phyloP scores from a whole-genome alignment of 768 basidiomycete species.

The Hygrophorus pudorinus region DNA sequence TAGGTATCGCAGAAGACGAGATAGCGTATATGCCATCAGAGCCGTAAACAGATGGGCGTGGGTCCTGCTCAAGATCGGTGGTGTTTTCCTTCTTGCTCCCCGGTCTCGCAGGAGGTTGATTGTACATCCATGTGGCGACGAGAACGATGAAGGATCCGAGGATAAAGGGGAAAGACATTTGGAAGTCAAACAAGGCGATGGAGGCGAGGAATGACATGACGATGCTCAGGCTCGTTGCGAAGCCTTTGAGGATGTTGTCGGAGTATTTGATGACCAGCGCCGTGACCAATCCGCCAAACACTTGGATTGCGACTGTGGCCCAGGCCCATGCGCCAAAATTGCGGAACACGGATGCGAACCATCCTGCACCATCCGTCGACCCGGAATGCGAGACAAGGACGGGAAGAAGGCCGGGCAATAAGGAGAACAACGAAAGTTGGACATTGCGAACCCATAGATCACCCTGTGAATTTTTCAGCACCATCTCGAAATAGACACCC shows the following conservation, averaged over 20 bases:
- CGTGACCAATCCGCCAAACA: slow-evolving; percentile 85
- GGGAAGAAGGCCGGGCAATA: slow-evolving; percentile 81
- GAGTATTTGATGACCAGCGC: slow-evolving; percentile 93
- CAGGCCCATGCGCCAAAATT: slow-evolving; percentile 91
- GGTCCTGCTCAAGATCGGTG: too few species aligned
- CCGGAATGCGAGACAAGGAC: slow-evolving; percentile 40
- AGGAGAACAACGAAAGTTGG: slow-evolving; percentile 81
- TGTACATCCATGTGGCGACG: slow-evolving; percentile 87
- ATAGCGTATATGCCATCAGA: too few species aligned
- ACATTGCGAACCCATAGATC: slow-evolving; percentile 90
- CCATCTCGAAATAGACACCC: slow-evolving; percentile 93
- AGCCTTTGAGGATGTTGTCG: slow-evolving; percentile 88
- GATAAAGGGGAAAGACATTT: slow-evolving; percentile 77
- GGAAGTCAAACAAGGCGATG: slow-evolving; percentile 83
- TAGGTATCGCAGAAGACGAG: too few species aligned
- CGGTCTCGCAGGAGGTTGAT: slow-evolving; percentile 33
- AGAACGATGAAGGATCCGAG: slow-evolving; percentile 80
- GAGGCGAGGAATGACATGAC: slow-evolving; percentile 92
- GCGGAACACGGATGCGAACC: slow-evolving; percentile 31
- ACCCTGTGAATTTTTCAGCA: slow-evolving; percentile 71
- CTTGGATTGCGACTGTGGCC: slow-evolving; percentile 82
- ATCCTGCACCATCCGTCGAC: not conserved
- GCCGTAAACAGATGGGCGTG: too few species aligned
- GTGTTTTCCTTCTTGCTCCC: too few species aligned
- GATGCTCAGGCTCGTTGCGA: slow-evolving; percentile 91